These are phyloP conservation scores for Alloteropsis semialata DNA, from an alignment of 176 grass and related monocot genomes.

Conservation along the genomic window DNA sequence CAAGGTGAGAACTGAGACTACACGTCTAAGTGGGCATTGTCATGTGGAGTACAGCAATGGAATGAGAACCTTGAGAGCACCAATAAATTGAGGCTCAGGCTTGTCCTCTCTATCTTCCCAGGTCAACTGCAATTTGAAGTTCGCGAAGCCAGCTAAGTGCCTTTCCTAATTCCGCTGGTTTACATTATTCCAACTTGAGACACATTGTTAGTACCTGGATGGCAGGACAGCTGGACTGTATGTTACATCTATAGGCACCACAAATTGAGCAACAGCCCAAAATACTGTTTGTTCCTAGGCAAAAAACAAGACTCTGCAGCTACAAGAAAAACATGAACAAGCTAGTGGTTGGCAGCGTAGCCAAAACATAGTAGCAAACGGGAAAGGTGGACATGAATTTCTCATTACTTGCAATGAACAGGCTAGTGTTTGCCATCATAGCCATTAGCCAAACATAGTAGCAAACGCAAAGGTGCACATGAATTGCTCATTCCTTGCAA, in stretches of 20 bases:
- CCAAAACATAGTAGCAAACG: no score
- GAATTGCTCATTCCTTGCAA: background rate
- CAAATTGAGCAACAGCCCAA: background rate
- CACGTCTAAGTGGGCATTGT: background rate
- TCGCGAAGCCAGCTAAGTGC: background rate
- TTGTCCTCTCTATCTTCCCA: background rate
- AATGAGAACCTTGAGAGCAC: background rate
- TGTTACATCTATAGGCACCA: background rate
- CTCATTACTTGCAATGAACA: no score
- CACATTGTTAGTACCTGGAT: background rate
- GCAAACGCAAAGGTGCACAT: background rate
- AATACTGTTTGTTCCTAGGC: background rate
- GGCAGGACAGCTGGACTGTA: no score
- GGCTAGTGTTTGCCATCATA: slow-evolving; percentile 10
- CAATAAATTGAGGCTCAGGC: background rate
- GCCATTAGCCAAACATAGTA: background rate
- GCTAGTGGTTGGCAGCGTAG: no score
- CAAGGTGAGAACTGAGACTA: background rate
- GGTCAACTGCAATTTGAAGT: slow-evolving; percentile 1
- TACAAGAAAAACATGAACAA: slow-evolving; percentile 13
- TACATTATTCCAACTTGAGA: background rate
- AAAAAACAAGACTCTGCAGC: background rate
- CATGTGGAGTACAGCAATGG: background rate
- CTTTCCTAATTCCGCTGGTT: background rate
- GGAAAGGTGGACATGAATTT: no score